Percentiles rank a stretch among this genome's conserved stretches.
phyloP scores from a whole-genome alignment of 2,329 filamentous ascomycete species.

The Calonectria henricotiae region DNA sequence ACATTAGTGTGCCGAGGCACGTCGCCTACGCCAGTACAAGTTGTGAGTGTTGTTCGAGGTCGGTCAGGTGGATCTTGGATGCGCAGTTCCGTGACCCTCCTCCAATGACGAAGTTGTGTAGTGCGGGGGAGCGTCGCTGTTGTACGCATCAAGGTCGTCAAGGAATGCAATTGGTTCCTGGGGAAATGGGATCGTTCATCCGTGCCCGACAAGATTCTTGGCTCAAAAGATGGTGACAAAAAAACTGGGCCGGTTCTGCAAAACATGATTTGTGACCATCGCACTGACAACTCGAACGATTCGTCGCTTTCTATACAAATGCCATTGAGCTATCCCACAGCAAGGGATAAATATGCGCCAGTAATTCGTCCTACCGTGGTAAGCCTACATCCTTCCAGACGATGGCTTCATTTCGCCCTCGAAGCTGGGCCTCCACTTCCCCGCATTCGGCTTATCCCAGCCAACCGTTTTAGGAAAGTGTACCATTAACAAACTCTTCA shows the following conservation, averaged over 20 bases:
- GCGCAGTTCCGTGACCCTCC: not conserved
- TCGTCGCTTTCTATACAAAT: not conserved
- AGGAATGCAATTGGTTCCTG: conserved; percentile 6
- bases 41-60: not conserved
- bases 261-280: too few relatives aligned
- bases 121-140: not conserved
- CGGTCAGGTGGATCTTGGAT: conserved; percentile 12
- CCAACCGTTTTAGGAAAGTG: too few relatives aligned
- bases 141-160: not conserved
- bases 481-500: too few relatives aligned
- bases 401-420: too few relatives aligned
- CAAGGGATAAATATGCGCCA: too few relatives aligned
- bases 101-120: not conserved
- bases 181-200: not conserved
- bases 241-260: not conserved
- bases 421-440: too few relatives aligned
- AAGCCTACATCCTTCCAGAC: too few relatives aligned
- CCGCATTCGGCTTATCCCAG: too few relatives aligned
- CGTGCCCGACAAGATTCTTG: not conserved
- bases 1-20: not conserved
- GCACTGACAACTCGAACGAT: not conserved
- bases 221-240: not conserved
- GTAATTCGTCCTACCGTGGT: too few relatives aligned
- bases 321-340: too few relatives aligned
- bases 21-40: not conserved